A percentile compares a stretch with the other conserved stretches of the same genome.
Evolutionary conservation across 768 basidiomycete species (phyloP).

Genomic region (Lepiota brunneoincarnata): DNA sequence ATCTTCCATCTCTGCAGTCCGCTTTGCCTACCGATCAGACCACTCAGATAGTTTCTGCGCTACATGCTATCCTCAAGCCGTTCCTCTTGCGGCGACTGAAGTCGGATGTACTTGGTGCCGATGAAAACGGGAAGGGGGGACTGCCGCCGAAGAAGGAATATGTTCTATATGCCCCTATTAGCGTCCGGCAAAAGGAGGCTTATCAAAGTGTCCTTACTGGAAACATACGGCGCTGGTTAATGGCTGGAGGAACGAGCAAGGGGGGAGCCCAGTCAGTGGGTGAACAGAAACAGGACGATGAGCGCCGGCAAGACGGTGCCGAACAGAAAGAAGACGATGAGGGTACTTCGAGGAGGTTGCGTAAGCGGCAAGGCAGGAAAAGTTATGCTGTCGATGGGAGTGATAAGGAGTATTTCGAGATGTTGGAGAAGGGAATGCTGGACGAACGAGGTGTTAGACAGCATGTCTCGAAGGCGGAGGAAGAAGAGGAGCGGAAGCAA

Average conservation of each 20-base stretch:
- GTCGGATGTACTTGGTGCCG: constrained; percentile 70
- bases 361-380: constrained; percentile 33
- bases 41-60: constrained; percentile 65
- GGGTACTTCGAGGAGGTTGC: constrained; percentile 28
- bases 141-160: constrained; percentile 95
- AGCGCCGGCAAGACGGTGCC: constrained; percentile 17
- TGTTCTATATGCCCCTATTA: constrained; percentile 88
- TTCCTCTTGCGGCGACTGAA: constrained; percentile 93
- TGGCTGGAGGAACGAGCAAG: constrained; percentile 30
- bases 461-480: constrained; percentile 27
- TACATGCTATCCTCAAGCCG: constrained; percentile 92
- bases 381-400: constrained; percentile 56
- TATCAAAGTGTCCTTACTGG: constrained; percentile 80
- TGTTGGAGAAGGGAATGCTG: constrained; percentile 48
- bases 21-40: constrained; percentile 57
- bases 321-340: constrained; percentile 24
- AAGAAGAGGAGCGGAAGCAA: constrained; percentile 47
- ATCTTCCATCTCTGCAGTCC: constrained; percentile 61
- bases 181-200: constrained; percentile 74
- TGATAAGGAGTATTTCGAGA: constrained; percentile 66
- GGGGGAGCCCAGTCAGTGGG: constrained; percentile 15
- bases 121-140: constrained; percentile 9
- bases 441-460: constrained; percentile 32
- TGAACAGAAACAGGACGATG: constrained; percentile 13
- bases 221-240: constrained; percentile 63